phyloP scores from a whole-genome alignment of 495 filamentous ascomycete species.

The Penicillium crystallinum region DNA sequence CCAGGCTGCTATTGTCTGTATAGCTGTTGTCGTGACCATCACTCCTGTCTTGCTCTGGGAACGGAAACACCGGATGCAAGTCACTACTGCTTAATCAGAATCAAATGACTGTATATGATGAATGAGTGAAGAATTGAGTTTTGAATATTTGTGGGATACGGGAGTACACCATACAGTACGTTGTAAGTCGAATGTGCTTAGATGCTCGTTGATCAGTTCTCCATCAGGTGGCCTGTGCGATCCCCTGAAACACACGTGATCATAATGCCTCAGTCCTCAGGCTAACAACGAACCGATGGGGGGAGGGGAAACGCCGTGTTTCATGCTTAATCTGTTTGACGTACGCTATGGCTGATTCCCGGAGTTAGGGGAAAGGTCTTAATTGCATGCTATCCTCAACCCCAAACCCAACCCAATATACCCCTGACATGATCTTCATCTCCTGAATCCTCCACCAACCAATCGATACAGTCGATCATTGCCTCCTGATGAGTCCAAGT shows the following conservation, averaged over 20 bases:
- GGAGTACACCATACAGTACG: not conserved
- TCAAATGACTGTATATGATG: not conserved
- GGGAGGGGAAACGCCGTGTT: not conserved
- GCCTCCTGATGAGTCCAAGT: conserved; percentile 7
- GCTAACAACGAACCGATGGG: not conserved
- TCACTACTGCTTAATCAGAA: not conserved
- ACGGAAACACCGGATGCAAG: not conserved
- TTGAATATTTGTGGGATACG: not conserved
- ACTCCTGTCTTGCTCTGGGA: conserved; percentile 24
- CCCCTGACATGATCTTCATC: conserved; percentile 7
- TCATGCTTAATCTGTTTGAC: not conserved
- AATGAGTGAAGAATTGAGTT: not conserved
- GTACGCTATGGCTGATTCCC: not conserved
- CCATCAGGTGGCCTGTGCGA: not conserved
- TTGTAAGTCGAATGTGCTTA: not conserved
- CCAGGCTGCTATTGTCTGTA: conserved; percentile 38
- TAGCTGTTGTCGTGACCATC: conserved; percentile 25
- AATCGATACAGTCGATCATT: conserved; percentile 17
- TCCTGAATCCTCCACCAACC: conserved; percentile 7
- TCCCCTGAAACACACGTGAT: not conserved
- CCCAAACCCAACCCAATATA: not conserved
- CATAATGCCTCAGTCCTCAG: not conserved
- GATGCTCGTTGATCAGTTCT: not conserved
- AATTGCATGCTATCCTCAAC: not conserved
- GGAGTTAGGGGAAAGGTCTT: not conserved